Conservation (phyloP, 768 basidiomycete genomes). For the Pleurotus platypus region DNA sequence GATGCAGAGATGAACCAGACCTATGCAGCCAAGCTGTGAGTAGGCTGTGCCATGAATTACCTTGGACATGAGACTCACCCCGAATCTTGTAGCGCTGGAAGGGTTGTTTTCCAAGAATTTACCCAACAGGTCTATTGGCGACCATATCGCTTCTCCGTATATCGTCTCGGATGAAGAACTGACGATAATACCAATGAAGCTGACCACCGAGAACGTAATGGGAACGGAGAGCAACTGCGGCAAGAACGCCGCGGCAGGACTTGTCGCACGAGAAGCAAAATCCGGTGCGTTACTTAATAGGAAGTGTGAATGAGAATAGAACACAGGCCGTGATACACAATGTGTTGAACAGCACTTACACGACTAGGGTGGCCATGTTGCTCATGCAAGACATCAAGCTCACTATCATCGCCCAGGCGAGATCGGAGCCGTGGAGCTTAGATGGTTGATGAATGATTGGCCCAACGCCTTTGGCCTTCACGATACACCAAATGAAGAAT, state of each 20-base stretch:
- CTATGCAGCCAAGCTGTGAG: constrained; percentile 21
- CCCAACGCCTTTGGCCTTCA: constrained; percentile 74
- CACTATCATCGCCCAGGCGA: constrained; percentile 74
- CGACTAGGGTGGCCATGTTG: constrained; percentile 74
- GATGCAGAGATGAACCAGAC: constrained; percentile 78
- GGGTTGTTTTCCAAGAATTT: constrained; percentile 65
- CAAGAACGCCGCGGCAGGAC: constrained; percentile 52
- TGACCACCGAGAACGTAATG: constrained; percentile 67
- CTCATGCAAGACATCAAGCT: constrained; percentile 76
- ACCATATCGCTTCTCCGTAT: constrained; percentile 78
- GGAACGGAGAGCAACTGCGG: constrained; percentile 74
- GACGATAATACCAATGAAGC: constrained; percentile 80
- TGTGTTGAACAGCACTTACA: constrained; percentile 27
- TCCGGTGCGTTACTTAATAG: constrained; percentile 66
- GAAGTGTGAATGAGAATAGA: constrained; percentile 14
- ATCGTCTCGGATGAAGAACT: constrained; percentile 73
- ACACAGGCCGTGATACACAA: too few relatives aligned
- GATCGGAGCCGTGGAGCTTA: constrained; percentile 58
- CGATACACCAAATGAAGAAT: constrained; percentile 78
- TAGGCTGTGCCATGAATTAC: neutral
- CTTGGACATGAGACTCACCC: constrained; percentile 29
- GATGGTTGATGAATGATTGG: constrained; percentile 68
- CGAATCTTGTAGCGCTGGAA: constrained; percentile 64
- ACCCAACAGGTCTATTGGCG: constrained; percentile 67
- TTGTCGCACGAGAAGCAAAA: constrained; percentile 62